Evolutionary conservation across 192 early-diverging fungal genomes (phyloP).

Genomic region (Haplosporangium gracile): DNA sequence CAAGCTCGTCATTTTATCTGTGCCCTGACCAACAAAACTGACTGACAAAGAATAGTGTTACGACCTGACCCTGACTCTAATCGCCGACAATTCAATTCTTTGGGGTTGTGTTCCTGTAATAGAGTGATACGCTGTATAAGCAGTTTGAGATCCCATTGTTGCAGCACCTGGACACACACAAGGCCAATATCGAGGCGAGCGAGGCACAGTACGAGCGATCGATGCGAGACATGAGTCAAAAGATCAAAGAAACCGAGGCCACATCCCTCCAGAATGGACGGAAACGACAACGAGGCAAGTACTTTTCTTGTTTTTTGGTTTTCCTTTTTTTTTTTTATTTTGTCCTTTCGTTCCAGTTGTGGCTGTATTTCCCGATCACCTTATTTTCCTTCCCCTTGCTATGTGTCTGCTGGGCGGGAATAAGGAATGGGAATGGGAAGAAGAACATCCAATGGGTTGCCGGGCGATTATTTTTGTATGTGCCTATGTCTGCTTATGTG

Average conservation of each 20-base stretch:
- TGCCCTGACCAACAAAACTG: not conserved
- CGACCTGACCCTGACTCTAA: not conserved
- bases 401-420: no score
- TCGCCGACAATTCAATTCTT: not conserved
- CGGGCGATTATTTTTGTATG: not conserved
- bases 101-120: not conserved
- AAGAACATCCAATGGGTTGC: not conserved
- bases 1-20: not conserved
- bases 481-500: constrained; percentile 20
- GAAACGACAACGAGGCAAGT: constrained; percentile 58
- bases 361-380: not conserved
- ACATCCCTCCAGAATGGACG: constrained; percentile 57
- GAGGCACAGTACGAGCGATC: constrained; percentile 61
- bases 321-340: constrained; percentile 2
- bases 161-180: constrained; percentile 61
- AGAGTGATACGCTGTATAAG: constrained; percentile 61
- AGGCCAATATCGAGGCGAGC: constrained; percentile 55
- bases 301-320: not conserved
- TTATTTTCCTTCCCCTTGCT: no score
- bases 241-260: constrained; percentile 64
- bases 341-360: not conserved
- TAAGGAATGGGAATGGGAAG: no score
- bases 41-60: not conserved
- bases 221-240: constrained; percentile 59
- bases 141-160: constrained; percentile 62